Base-by-base conservation (phyloP, 2,329 filamentous ascomycete genomes). In the Colletotrichum siamense region DNA sequence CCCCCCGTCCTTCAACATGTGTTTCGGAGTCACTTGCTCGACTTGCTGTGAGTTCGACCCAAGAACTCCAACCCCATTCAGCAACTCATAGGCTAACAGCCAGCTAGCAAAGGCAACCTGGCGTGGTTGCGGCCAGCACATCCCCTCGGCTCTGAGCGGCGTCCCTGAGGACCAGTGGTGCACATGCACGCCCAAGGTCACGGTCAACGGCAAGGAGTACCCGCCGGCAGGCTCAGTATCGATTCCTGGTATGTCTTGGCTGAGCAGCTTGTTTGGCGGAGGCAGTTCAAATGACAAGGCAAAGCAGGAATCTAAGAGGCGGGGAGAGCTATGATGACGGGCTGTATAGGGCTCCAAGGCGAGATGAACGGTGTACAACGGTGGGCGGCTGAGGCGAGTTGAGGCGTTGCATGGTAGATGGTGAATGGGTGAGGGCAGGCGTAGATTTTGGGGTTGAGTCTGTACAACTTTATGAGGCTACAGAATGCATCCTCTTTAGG, bases 81-180 rank as follows among this genome's bases (percentile, higher is more conserved):
- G 18, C 52, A 52, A 52, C n/a, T 22, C 44, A 32, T 30, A 28
- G 15, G 15, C 28, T 52, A 26, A 70, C 57, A 34, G 18, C 7
- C 49, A 32, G 22, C 28, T 18, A 89, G 88, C 86, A 32, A 89
- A 88, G 81, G 84, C 86, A 79, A 81, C 87, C 30, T 89, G 88
- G 88, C 86, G 87, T 76, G 88, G 88, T 77, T 90, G 88, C 82
- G 88, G 88, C 66, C 83, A 77, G 71, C 88, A 90, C 79, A 85
- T 89, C 74, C 83, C 86, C 10, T 80, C 83, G 16, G 88, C 87
- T n/a, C 84, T 90, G 61, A 78, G 82, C 36, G 83, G 84, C 72
- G 82, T 89, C 6, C 82, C 87, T 34, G 85, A 89, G 80, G 82
- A 84, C 15, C 80, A 89, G 61, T 88, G 88, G 88, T 90, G 88